phyloP scores from a whole-genome alignment of 1,284 basidiomycete species.

The Phaffia rhodozyma region DNA sequence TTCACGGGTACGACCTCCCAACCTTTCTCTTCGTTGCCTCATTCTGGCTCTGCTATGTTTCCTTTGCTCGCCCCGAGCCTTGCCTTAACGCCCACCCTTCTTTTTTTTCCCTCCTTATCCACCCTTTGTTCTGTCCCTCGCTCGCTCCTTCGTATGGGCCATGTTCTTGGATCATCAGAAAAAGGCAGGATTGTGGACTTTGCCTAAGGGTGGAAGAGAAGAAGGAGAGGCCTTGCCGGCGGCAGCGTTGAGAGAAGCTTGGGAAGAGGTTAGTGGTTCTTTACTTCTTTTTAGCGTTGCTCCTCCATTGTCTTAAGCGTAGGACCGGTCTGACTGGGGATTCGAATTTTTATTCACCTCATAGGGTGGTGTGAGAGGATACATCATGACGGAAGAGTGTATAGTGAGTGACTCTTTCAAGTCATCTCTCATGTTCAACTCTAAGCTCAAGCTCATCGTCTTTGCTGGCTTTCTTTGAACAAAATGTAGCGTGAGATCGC shows the following conservation, averaged over 20 bases:
- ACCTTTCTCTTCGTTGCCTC: neutral
- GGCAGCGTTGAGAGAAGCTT: slow-evolving; percentile 10
- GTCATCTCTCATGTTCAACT: neutral
- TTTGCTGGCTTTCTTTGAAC: too few species aligned
- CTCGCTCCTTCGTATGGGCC: too few species aligned
- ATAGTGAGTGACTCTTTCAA: neutral
- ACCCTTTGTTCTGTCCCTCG: too few species aligned
- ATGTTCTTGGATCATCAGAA: too few species aligned
- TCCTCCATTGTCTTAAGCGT: too few species aligned
- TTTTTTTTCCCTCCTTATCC: too few species aligned
- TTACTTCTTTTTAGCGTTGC: neutral
- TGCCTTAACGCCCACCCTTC: too few species aligned
- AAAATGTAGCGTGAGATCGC: slow-evolving; percentile 2
- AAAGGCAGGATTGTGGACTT: neutral
- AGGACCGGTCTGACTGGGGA: neutral
- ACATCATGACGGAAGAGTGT: slow-evolving; percentile 1
- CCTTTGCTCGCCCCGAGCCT: too few species aligned
- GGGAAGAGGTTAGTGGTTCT: slow-evolving; percentile 10
- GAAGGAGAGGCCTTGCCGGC: neutral
- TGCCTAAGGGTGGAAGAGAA: slow-evolving; percentile 13
- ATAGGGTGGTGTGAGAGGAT: slow-evolving; percentile 9
- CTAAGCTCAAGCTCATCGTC: neutral
- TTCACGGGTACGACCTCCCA: neutral
- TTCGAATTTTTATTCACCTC: too few species aligned
- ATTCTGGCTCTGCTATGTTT: neutral